These are phyloP conservation scores for Parachaetomium inaequale DNA, from an alignment of 495 filamentous ascomycete genomes.

Conservation along the genomic window DNA sequence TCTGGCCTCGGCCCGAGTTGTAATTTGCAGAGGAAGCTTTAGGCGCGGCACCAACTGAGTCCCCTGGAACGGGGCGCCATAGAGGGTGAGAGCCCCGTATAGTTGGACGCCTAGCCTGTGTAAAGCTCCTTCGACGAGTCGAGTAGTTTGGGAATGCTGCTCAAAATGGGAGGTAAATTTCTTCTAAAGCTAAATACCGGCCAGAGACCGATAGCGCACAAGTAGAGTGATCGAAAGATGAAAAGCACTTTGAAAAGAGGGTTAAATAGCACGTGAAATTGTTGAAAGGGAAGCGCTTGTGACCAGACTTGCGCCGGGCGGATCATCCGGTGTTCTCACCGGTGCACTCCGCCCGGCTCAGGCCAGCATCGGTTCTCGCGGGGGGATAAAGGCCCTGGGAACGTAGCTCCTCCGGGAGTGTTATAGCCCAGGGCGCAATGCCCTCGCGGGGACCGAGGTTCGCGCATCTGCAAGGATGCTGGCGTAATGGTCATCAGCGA, in stretches of 20 bases:
- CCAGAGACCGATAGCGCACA: slow-evolving; percentile 70
- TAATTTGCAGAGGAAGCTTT: slow-evolving; percentile 66
- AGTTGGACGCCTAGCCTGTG: slow-evolving; percentile 41
- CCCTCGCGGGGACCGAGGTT: slow-evolving; percentile 27
- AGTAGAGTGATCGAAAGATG: slow-evolving; percentile 71
- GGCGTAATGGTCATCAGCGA: slow-evolving; percentile 54
- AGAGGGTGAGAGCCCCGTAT: slow-evolving; percentile 51
- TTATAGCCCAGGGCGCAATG: slow-evolving; percentile 49
- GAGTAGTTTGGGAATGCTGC: slow-evolving; percentile 69
- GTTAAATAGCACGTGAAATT: slow-evolving; percentile 74
- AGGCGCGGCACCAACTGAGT: slow-evolving; percentile 52
- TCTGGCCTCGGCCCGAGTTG: slow-evolving; percentile 59
- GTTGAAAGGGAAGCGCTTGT: slow-evolving; percentile 50
- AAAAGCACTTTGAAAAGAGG: slow-evolving; percentile 72
- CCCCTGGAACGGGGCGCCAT: slow-evolving; percentile 60
- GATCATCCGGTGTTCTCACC: slow-evolving; percentile 55
- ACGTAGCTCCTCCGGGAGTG: slow-evolving; percentile 58
- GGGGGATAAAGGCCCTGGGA: slow-evolving; percentile 54
- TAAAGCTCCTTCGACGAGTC: slow-evolving; percentile 63
- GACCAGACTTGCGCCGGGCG: slow-evolving; percentile 54
- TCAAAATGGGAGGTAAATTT: slow-evolving; percentile 72
- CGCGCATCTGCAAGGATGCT: slow-evolving; percentile 52
- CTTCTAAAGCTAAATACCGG: slow-evolving; percentile 70
- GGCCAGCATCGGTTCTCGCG: slow-evolving; percentile 48
- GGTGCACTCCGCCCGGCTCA: slow-evolving; percentile 52